A percentile compares a stretch with the other conserved stretches of the same genome.
phyloP scores from a whole-genome alignment of 805 yeast genomes.

The Candida pseudofarinosa region DNA sequence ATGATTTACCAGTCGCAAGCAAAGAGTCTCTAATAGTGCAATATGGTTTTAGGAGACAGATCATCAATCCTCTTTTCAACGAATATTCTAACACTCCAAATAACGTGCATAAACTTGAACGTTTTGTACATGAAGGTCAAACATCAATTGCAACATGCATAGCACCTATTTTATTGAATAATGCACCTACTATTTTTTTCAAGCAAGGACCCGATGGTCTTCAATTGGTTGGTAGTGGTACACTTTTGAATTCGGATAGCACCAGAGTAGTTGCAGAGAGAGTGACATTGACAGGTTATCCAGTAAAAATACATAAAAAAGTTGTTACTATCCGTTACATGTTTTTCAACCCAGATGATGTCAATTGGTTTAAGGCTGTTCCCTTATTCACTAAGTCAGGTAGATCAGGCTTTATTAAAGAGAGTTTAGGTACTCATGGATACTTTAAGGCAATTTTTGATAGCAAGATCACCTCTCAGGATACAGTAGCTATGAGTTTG shows the following conservation, averaged over 20 bases:
- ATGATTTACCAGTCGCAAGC: constrained; percentile 80
- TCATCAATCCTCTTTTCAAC: constrained; percentile 78
- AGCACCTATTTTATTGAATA: constrained; percentile 81
- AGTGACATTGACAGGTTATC: constrained; percentile 87
- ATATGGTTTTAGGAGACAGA: constrained; percentile 88
- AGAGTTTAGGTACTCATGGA: constrained; percentile 96
- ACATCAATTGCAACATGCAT: constrained; percentile 76
- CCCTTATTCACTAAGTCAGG: constrained; percentile 93
- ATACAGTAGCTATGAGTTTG: constrained; percentile 87
- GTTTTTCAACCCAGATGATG: constrained; percentile 92
- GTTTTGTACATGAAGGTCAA: constrained; percentile 73
- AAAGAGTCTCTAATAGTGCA: constrained; percentile 79
- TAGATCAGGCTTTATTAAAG: constrained; percentile 90
- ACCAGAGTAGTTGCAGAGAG: constrained; percentile 84
- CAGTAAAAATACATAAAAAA: constrained; percentile 89
- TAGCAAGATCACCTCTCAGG: constrained; percentile 86
- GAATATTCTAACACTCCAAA: constrained; percentile 73
- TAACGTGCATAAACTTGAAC: constrained; percentile 81
- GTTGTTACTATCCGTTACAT: constrained; percentile 92
- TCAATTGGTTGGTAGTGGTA: constrained; percentile 83
- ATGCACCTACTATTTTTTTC: constrained; percentile 81
- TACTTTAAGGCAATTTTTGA: constrained; percentile 95
- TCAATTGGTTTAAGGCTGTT: constrained; percentile 82
- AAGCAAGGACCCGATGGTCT: constrained; percentile 51
- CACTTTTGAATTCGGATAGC: constrained; percentile 82